Base-by-base conservation (phyloP, 495 filamentous ascomycete genomes). In the Astrothelium macrocarpum region DNA sequence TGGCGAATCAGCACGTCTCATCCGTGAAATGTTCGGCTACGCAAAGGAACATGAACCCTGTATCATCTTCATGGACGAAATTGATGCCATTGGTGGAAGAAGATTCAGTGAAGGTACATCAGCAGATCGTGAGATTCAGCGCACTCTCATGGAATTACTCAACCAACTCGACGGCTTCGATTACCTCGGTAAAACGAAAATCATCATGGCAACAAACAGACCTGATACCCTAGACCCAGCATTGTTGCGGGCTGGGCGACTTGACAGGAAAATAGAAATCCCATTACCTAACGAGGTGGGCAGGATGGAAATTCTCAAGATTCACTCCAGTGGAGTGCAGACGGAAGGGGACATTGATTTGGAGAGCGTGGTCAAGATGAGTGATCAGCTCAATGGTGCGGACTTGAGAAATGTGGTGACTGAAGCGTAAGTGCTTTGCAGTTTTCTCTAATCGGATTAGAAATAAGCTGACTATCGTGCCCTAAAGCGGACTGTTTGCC, bases 21-120 rank as follows among this genome's bases (percentile, higher is more conserved):
- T 99, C 70, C 86, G 95, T 77, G 95, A 99, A 75, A 97, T 99
- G 95, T 99, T 99, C 71, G 95, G 95, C 59, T 99, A 99, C 73
- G 95, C 95, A 64, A 97, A 97, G 76, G 95, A 99, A 76, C 95
- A 99, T 75, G 95, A 99, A 74, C 95, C 95, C 53, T 99, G 95
- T 76, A 97, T 99, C 73, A 99, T 99, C 77, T 99, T 99, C 84
- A 99, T 99, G 95, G 95, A 99, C 80, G 95, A 99, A 75, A 99
- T 99, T 74, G 95, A 99, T 72, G 95, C 95, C 70, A 99, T 99
- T 72, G 95, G 95, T 73, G 95, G 95, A 62, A 85, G 95, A 70
- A 84, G 95, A 67, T 99, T 99, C 72, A 95, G 89, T n/a, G 95
- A 99, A 74, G 95, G 95, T 68, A 99, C 95, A 63, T 95, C 90